These are phyloP conservation scores for Tetradesmus obliquus DNA, from an alignment of 139 green algal species.

Conservation along the genomic window DNA sequence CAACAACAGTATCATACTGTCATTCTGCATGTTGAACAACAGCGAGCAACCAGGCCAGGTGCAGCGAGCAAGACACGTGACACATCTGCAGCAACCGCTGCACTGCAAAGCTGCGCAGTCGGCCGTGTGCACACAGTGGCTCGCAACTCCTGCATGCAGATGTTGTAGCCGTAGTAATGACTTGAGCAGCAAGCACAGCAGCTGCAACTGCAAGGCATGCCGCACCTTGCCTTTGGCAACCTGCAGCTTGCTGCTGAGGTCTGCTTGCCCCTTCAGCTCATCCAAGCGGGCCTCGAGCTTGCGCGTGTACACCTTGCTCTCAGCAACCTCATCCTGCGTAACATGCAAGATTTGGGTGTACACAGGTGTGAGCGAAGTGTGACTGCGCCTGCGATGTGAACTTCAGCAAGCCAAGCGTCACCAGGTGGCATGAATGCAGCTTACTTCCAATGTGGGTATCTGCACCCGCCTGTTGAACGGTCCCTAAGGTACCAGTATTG, in stretches of 20 bases:
- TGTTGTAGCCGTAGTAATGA: background rate
- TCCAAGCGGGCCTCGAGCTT: conserved; percentile 12
- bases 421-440: too few relatives aligned
- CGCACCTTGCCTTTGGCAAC: conserved; percentile 20
- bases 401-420: background rate
- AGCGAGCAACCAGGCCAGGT: background rate
- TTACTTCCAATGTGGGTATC: too few relatives aligned
- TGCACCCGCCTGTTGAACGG: too few relatives aligned
- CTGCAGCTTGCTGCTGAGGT: conserved; percentile 7
- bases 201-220: background rate
- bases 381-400: background rate
- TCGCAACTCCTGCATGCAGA: background rate
- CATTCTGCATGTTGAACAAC: background rate
- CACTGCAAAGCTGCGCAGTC: background rate
- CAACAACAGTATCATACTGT: background rate
- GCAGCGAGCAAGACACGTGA: background rate
- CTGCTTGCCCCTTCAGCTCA: conserved; percentile 22
- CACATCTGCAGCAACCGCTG: background rate
- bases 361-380: too few relatives aligned
- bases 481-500: too few relatives aligned
- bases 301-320: conserved; percentile 19
- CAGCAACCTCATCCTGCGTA: conserved; percentile 29
- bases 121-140: background rate
- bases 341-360: background rate
- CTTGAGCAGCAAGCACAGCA: background rate